A percentile compares a stretch with the other conserved stretches of the same genome.
These are phyloP conservation scores for Sodiomyces alkalinus DNA, from an alignment of 2,329 filamentous ascomycete genomes.

Conservation along the genomic window DNA sequence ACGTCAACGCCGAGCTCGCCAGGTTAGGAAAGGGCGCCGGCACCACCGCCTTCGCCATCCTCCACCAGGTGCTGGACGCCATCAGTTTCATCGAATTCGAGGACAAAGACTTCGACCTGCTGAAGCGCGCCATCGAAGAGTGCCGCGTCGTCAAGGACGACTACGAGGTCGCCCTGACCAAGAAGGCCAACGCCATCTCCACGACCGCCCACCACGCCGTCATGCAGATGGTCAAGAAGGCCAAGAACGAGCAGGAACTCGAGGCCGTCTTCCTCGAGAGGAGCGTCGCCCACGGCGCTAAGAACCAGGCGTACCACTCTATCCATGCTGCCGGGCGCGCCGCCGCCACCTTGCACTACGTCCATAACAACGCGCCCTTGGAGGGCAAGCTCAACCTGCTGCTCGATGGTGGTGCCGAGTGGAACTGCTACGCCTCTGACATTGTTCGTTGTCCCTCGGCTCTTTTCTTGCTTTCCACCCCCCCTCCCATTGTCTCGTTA, in stretches of 20 bases:
- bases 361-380: conserved; percentile 59
- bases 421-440: conserved; percentile 55
- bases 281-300: conserved; percentile 60
- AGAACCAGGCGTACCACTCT: conserved; percentile 73
- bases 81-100: conserved; percentile 48
- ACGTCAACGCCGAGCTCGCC: conserved; percentile 60
- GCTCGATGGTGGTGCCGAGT: conserved; percentile 71
- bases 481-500: neutral
- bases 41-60: conserved; percentile 57
- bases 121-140: conserved; percentile 50
- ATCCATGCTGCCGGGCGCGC: conserved; percentile 72
- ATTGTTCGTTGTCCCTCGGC: no score
- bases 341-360: conserved; percentile 78
- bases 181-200: conserved; percentile 56
- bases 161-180: conserved; percentile 59
- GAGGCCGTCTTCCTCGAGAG: conserved; percentile 66
- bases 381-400: conserved; percentile 62
- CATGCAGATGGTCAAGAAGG: conserved; percentile 43
- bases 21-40: conserved; percentile 25
- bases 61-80: conserved; percentile 57
- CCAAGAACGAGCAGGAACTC: conserved; percentile 67
- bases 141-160: conserved; percentile 58
- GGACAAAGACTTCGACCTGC: conserved; percentile 33
- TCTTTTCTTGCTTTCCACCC: neutral
- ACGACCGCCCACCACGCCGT: conserved; percentile 50